Conservation (phyloP, 2,329 filamentous ascomycete species). For the Xylaria arbuscula region DNA sequence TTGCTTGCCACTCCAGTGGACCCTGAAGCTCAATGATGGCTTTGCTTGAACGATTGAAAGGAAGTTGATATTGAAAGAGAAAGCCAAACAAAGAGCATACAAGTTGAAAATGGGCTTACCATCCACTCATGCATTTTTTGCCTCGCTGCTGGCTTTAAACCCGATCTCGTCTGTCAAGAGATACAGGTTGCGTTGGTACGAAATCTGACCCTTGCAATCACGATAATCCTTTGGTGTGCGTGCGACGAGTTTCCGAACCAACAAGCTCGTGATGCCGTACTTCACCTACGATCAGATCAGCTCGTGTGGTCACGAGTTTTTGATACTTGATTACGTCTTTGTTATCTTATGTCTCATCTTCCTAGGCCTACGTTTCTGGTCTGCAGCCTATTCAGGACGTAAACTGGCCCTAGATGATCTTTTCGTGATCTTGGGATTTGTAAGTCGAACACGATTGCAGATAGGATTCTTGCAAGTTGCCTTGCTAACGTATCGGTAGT, state of each 20-base stretch:
- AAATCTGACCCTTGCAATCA: background rate
- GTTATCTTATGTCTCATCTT: conserved; percentile 31
- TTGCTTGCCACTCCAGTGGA: background rate
- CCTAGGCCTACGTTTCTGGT: conserved; percentile 43
- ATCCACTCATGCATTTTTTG: background rate
- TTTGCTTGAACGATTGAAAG: conserved; percentile 24
- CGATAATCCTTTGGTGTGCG: background rate
- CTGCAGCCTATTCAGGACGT: conserved; percentile 37
- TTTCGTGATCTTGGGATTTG: conserved; percentile 41
- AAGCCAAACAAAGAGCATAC: conserved; percentile 18
- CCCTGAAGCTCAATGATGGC: conserved; percentile 10
- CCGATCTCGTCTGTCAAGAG: conserved; percentile 1
- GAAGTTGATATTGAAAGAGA: conserved; percentile 24
- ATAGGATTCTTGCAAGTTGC: background rate
- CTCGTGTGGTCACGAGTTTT: conserved; percentile 26
- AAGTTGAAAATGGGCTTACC: conserved; percentile 18
- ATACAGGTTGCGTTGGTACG: conserved; percentile 1
- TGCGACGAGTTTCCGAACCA: conserved; percentile 4
- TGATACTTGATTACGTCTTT: conserved; percentile 41
- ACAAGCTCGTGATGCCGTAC: conserved; percentile 18
- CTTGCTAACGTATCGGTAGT: conserved; percentile 17
- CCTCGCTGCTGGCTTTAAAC: background rate
- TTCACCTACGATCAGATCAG: conserved; percentile 10
- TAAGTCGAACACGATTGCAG: conserved; percentile 30
- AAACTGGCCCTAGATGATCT: conserved; percentile 41